Percentiles rank a stretch among this genome's conserved stretches.
Evolutionary conservation across 208 protist species (phyloP).

Genomic region (Entamoeba histolytica): DNA sequence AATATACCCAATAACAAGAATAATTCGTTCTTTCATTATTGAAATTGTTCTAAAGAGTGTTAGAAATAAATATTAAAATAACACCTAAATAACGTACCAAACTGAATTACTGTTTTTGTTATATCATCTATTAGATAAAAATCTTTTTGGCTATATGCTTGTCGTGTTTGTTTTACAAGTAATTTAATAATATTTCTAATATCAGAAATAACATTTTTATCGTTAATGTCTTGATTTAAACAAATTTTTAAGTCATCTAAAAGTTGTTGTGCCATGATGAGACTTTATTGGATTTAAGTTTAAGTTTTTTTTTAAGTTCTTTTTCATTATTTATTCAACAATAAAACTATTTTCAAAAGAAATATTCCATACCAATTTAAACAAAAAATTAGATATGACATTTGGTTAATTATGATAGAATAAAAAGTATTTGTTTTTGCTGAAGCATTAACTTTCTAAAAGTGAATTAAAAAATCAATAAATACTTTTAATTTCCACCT

Average conservation of each 20-base stretch:
- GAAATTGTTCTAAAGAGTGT: not conserved
- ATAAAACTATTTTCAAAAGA: no score
- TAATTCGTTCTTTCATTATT: not conserved
- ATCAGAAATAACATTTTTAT: not conserved
- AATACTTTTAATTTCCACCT: no score
- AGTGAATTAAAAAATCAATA: no score
- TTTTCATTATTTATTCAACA: no score
- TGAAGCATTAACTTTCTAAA: no score
- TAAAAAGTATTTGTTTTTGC: no score
- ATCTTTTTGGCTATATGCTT: not conserved
- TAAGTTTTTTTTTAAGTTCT: not conserved
- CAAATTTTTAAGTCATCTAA: not conserved
- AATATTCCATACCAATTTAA: no score
- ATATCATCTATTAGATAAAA: not conserved
- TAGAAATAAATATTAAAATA: no score
- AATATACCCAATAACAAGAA: not conserved
- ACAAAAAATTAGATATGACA: no score
- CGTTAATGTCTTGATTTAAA: not conserved
- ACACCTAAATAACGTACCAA: not conserved
- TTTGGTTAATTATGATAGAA: no score
- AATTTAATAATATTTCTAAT: not conserved
- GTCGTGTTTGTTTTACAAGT: not conserved
- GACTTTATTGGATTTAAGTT: not conserved
- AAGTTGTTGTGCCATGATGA: not conserved
- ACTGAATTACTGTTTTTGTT: not conserved